Conservation (phyloP, 495 filamentous ascomycete genomes). For the Copromyces sp. region DNA sequence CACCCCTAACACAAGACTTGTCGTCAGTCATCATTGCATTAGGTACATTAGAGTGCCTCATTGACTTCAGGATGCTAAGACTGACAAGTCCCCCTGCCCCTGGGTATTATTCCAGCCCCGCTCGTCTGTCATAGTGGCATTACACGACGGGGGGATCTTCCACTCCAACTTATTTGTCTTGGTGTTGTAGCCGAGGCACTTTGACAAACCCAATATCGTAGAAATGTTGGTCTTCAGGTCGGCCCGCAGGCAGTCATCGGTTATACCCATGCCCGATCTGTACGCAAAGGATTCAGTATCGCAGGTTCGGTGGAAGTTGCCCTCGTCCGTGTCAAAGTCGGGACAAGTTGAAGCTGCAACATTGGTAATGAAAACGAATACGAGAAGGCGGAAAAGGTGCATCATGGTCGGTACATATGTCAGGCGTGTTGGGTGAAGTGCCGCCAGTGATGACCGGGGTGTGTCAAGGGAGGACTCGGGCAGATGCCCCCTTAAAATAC, state of each 20-base stretch:
- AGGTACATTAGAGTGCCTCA: not conserved
- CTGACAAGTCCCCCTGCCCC: not conserved
- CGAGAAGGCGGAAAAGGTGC: not conserved
- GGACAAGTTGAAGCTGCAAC: not conserved
- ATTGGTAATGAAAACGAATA: not conserved
- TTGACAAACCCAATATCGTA: not conserved
- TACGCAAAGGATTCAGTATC: not conserved
- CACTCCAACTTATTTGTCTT: not conserved
- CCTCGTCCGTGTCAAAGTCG: not conserved
- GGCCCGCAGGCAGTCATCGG: not conserved
- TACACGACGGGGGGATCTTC: not conserved
- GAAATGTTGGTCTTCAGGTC: not conserved
- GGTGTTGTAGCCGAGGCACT: not conserved
- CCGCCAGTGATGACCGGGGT: no score
- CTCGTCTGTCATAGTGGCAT: not conserved
- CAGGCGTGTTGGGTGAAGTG: not conserved
- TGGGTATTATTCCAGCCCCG: not conserved
- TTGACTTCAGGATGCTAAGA: not conserved
- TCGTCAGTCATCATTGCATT: not conserved
- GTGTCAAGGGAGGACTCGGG: no score
- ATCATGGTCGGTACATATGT: not conserved
- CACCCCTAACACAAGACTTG: not conserved
- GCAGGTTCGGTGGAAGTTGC: not conserved
- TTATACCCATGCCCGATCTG: not conserved
- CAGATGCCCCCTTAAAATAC: not conserved